phyloP scores from a whole-genome alignment of 2,329 filamentous ascomycete species.

The Fusarium sambucinum region DNA sequence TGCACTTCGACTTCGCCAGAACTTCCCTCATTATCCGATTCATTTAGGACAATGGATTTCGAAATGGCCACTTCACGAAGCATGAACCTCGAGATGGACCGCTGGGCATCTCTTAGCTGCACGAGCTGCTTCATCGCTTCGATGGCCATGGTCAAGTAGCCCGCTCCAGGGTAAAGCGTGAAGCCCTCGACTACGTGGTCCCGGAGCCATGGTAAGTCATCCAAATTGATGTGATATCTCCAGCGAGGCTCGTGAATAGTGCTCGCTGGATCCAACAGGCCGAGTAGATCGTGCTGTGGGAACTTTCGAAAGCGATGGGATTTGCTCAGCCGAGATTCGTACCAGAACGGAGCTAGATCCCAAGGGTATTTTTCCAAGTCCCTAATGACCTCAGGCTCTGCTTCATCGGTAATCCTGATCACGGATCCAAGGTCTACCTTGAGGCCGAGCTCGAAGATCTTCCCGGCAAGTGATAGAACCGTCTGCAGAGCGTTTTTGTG shows the following conservation, averaged over 20 bases:
- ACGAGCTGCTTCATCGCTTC: slow-evolving; percentile 24
- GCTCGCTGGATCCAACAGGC: slow-evolving; percentile 2
- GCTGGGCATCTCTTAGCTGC: neutral
- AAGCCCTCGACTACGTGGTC: slow-evolving; percentile 29
- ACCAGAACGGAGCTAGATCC: slow-evolving; percentile 18
- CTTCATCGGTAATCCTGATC: neutral
- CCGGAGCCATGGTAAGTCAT: slow-evolving; percentile 16
- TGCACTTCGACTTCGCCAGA: slow-evolving; percentile 4
- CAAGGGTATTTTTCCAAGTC: slow-evolving; percentile 5
- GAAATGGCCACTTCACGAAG: slow-evolving; percentile 16
- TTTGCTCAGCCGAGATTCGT: slow-evolving; percentile 21
- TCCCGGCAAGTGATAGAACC: neutral
- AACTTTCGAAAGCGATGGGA: slow-evolving; percentile 18
- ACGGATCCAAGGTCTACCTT: neutral
- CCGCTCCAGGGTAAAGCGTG: slow-evolving; percentile 18
- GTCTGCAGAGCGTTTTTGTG: neutral
- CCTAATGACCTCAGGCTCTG: neutral
- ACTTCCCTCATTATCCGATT: neutral
- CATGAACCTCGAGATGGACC: slow-evolving; percentile 7
- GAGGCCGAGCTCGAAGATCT: neutral
- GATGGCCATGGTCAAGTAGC: slow-evolving; percentile 28
- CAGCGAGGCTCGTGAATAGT: slow-evolving; percentile 15
- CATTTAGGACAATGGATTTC: slow-evolving; percentile 1
- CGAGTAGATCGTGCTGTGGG: slow-evolving; percentile 22
- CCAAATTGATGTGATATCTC: slow-evolving; percentile 17